Evolutionary conservation across 2,329 filamentous ascomycete species (phyloP).

Genomic region (Epichloe brachyelytri): DNA sequence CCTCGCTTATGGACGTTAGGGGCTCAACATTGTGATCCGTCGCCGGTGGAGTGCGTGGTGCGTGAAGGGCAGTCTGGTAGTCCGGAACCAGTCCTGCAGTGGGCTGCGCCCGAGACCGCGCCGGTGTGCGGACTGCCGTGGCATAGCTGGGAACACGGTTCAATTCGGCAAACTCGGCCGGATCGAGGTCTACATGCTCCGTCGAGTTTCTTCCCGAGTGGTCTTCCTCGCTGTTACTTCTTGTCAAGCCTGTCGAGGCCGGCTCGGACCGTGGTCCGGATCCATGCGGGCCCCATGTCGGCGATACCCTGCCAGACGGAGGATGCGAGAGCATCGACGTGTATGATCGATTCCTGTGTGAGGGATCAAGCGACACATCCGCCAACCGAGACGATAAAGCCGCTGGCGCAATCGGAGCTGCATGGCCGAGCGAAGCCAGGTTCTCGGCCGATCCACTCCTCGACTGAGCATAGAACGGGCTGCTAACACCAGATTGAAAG

Average conservation of each 20-base stretch:
- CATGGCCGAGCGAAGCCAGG: slow-evolving; percentile 37
- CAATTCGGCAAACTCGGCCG: slow-evolving; percentile 49
- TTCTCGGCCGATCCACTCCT: slow-evolving; percentile 74
- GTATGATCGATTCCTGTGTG: slow-evolving; percentile 32
- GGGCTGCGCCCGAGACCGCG: slow-evolving; percentile 36
- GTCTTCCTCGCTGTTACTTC: slow-evolving; percentile 40
- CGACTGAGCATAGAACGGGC: slow-evolving; percentile 61
- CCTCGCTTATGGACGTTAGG: slow-evolving; percentile 21
- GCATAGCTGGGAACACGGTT: slow-evolving; percentile 67
- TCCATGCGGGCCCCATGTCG: slow-evolving; percentile 25
- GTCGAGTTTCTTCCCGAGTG: slow-evolving; percentile 40
- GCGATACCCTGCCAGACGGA: slow-evolving; percentile 30
- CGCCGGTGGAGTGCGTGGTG: slow-evolving; percentile 34
- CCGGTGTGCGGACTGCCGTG: slow-evolving; percentile 56
- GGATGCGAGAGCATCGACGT: slow-evolving; percentile 30
- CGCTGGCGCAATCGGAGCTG: slow-evolving; percentile 29
- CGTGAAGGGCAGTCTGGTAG: slow-evolving; percentile 49
- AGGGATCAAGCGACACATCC: slow-evolving; percentile 44
- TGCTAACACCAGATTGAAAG: slow-evolving; percentile 60
- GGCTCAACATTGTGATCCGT: slow-evolving; percentile 17
- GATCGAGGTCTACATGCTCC: slow-evolving; percentile 43
- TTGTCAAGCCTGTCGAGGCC: slow-evolving; percentile 34
- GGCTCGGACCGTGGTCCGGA: slow-evolving; percentile 27
- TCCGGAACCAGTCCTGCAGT: slow-evolving; percentile 46
- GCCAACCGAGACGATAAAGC: slow-evolving; percentile 55